Conservation (phyloP, 345 rosid genomes). For the Clausena lansium region DNA sequence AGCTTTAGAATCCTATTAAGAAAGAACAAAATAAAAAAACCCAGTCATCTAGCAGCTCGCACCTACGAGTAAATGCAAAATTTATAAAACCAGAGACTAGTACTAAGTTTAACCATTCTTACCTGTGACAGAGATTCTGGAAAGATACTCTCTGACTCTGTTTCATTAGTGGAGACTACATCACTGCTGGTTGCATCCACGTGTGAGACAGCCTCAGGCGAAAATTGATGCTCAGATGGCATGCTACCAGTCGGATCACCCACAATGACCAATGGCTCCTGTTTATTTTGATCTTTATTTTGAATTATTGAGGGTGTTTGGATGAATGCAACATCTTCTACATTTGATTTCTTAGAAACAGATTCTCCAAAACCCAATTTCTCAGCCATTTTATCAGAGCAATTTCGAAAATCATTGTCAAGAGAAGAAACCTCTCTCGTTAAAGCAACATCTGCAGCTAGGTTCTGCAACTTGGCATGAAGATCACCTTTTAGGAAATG, state of each 20-base stretch:
- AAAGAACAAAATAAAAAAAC: slow-evolving; percentile 2
- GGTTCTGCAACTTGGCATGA: slow-evolving; percentile 9
- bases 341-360: slow-evolving; percentile 20
- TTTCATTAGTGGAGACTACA: slow-evolving; percentile 18
- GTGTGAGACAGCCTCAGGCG: slow-evolving; percentile 22
- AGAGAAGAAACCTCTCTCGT: slow-evolving; percentile 22
- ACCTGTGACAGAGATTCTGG: slow-evolving; percentile 36
- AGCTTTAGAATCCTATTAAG: slow-evolving; percentile 37
- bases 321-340: slow-evolving; percentile 17
- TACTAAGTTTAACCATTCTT: neutral
- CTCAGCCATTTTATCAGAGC: slow-evolving; percentile 23
- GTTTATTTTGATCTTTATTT: slow-evolving; percentile 26
- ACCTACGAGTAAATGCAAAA: neutral
- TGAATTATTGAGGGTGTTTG: slow-evolving; percentile 22
- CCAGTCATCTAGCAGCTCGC: neutral
- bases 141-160: slow-evolving; percentile 22
- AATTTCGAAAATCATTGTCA: slow-evolving; percentile 21
- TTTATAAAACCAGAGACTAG: neutral
- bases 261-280: slow-evolving; percentile 15
- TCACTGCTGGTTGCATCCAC: slow-evolving; percentile 29
- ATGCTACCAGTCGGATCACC: slow-evolving; percentile 16
- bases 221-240: slow-evolving; percentile 27
- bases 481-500: slow-evolving; percentile 14
- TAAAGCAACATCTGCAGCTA: slow-evolving; percentile 11
- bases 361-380: slow-evolving; percentile 23